Conservation (phyloP, 2,329 filamentous ascomycete species). For the Alternaria panax region DNA sequence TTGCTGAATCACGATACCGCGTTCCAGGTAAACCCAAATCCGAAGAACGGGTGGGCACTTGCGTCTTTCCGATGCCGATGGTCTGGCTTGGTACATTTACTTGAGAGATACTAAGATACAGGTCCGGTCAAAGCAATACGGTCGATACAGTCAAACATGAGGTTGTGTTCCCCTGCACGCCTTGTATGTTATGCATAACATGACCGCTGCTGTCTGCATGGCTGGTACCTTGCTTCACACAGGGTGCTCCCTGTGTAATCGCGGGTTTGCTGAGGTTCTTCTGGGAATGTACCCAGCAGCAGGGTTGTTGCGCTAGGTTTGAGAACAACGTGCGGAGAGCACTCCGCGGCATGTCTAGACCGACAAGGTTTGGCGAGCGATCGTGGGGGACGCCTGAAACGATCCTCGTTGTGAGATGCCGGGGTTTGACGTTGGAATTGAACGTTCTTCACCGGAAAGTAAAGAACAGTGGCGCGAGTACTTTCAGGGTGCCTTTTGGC, state of each 20-base stretch:
- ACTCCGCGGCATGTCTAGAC: not conserved
- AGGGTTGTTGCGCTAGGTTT: constrained; percentile 3
- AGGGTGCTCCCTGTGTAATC: not conserved
- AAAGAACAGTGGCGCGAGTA: not conserved
- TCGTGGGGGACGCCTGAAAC: constrained; percentile 14
- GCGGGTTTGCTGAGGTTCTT: not conserved
- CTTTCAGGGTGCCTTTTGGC: no score
- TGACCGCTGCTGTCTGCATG: not conserved
- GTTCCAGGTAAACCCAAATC: constrained; percentile 5
- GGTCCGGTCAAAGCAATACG: not conserved
- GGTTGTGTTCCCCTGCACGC: not conserved
- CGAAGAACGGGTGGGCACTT: not conserved
- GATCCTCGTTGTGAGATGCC: not conserved
- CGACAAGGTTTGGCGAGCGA: constrained; percentile 10
- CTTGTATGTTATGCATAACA: constrained; percentile 2
- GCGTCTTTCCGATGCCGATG: not conserved
- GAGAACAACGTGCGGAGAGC: constrained; percentile 2
- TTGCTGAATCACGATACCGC: constrained; percentile 2
- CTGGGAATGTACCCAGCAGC: not conserved
- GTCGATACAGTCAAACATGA: not conserved
- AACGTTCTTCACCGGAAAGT: not conserved
- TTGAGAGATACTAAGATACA: not conserved
- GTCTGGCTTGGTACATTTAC: not conserved
- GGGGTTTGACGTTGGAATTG: not conserved
- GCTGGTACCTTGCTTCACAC: not conserved